These are phyloP conservation scores for Pyrrhoderma noxium DNA, from an alignment of 1,284 basidiomycete genomes.

Conservation along the genomic window DNA sequence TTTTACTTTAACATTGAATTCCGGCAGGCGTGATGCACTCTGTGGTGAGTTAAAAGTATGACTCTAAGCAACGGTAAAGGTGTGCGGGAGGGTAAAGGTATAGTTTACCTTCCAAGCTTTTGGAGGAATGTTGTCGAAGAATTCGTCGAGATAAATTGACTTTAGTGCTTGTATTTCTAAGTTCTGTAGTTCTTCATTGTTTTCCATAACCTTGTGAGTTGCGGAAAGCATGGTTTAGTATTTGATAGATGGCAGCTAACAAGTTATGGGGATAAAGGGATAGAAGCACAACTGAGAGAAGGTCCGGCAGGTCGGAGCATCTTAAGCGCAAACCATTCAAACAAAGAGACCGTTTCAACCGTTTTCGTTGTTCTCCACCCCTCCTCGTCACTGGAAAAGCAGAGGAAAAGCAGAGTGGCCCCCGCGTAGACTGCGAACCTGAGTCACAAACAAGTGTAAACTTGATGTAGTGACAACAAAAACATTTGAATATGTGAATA, in stretches of 20 bases:
- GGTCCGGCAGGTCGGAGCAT: constrained; percentile 58
- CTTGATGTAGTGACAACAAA: too few species aligned
- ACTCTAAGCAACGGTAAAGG: not conserved
- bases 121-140: constrained; percentile 61
- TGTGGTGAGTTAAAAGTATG: constrained; percentile 24
- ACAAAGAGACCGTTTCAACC: too few species aligned
- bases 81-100: not conserved
- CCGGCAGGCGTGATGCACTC: constrained; percentile 60
- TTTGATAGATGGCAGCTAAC: not conserved
- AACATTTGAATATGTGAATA: too few species aligned
- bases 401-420: constrained; percentile 1
- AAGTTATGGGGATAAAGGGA: not conserved
- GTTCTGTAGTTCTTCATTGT: constrained; percentile 62
- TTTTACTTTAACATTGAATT: constrained; percentile 64
- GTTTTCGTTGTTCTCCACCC: too few species aligned
- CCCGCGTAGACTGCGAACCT: constrained; percentile 3
- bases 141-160: constrained; percentile 72
- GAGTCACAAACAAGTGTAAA: not conserved
- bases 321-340: constrained; percentile 43
- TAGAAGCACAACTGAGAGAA: constrained; percentile 37
- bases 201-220: constrained; percentile 47
- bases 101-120: constrained; percentile 67
- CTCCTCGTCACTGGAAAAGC: too few species aligned
- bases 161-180: constrained; percentile 69
- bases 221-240: not conserved